Evolutionary conservation across 2,329 filamentous ascomycete genomes (phyloP).

Genomic region (Aspergillus sp.): DNA sequence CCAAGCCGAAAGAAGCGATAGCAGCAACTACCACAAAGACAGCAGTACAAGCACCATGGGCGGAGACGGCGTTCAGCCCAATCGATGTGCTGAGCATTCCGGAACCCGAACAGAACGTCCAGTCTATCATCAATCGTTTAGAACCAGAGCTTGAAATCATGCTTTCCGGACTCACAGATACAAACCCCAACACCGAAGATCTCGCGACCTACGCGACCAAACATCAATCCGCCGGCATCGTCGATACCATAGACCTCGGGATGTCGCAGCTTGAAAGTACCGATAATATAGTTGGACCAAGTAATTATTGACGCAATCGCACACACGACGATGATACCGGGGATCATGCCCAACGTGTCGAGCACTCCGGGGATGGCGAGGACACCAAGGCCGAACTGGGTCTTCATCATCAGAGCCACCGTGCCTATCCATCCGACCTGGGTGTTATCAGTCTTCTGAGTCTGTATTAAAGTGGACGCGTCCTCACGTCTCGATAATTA

Average conservation of each 20-base stretch:
- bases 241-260: slow-evolving; percentile 50
- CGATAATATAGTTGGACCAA: slow-evolving; percentile 43
- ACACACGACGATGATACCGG: slow-evolving; percentile 37
- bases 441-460: slow-evolving; percentile 1
- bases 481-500: slow-evolving; percentile 19
- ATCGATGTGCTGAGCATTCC: slow-evolving; percentile 35
- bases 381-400: slow-evolving; percentile 37
- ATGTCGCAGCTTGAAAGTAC: slow-evolving; percentile 44
- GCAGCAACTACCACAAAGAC: slow-evolving; percentile 7
- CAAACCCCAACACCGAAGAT: slow-evolving; percentile 24
- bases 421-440: slow-evolving; percentile 38
- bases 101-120: slow-evolving; percentile 31
- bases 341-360: slow-evolving; percentile 38
- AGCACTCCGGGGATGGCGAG: slow-evolving; percentile 40
- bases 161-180: slow-evolving; percentile 20
- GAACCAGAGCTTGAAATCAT: slow-evolving; percentile 12
- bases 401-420: slow-evolving; percentile 37
- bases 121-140: slow-evolving; percentile 8
- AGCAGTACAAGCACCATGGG: slow-evolving; percentile 22
- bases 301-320: slow-evolving; percentile 36
- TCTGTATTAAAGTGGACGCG: neutral
- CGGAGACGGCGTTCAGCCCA: slow-evolving; percentile 30
- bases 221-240: slow-evolving; percentile 46
- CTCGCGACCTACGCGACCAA: slow-evolving; percentile 44
- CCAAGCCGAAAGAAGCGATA: slow-evolving; percentile 8